Evolutionary conservation across 2,329 filamentous ascomycete genomes (phyloP), one percentile per base, ranked within the genome.

Genomic region (Xylariaceae sp.): DNA sequence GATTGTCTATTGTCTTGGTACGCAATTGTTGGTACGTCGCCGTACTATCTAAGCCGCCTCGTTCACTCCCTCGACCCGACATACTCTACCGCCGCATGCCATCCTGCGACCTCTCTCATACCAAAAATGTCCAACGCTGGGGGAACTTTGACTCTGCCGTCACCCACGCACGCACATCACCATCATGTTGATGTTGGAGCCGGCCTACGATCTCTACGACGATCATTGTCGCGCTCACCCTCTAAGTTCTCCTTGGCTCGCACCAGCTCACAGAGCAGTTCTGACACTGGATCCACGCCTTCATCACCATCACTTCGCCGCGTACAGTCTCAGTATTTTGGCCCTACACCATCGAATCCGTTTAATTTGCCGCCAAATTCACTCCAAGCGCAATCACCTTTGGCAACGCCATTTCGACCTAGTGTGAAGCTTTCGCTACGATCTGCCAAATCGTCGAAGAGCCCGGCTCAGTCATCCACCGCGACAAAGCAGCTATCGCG

Each of bases 171-270:
- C 57, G 80, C 81, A 47, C 87, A 88, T 63, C 84, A 87, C 47
- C 87, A 89, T 61, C 85, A 87, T 65, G 85, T 91, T 56, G 87
- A 95, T 69, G 81, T 88, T 50, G 60, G 61, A 40, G 84, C 87
- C 38, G 84, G 87, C 44, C 86, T 95, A 49, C 80, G 88, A 59
- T 87, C 89, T 56, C 73, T 96, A 44, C 79, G 90, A 51, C 86
- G 89, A 54, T 95, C 91, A 19, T 74, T 96, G 49, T 96, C 90
- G 43, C 80, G 89, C 55, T 96, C 91, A n/a, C 91, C 91, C 9
- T 95, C 91, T 24, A 95, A 93, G 64, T 91, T 93, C 62, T 76
- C 79, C 42, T 69, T 94, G 28, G 62, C 65, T 38, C 71, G 73
- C 48, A 63, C 68, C 34, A 64, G 64, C 34, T 76, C 74, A 1